Conservation (phyloP, 2,329 filamentous ascomycete species). For the Ophiostoma tasmaniense region DNA sequence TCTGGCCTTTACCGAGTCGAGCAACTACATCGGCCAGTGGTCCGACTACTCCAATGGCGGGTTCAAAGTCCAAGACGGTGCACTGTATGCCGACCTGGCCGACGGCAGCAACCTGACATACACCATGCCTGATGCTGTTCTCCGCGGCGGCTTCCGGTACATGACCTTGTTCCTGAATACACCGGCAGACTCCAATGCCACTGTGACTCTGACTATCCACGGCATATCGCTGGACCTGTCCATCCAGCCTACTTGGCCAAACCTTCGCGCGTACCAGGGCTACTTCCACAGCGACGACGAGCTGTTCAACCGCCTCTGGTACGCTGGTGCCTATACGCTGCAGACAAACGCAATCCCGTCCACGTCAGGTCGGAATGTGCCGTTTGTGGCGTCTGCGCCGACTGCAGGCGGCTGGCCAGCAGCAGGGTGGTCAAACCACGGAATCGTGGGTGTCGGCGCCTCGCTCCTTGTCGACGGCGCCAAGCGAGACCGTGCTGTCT, state of each 20-base stretch:
- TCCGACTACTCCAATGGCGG: conserved; percentile 42
- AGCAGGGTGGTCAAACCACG: conserved; percentile 32
- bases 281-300: conserved; percentile 44
- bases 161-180: conserved; percentile 35
- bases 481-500: conserved; percentile 18
- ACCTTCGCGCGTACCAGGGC: conserved; percentile 44
- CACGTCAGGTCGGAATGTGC: conserved; percentile 26
- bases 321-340: conserved; percentile 40
- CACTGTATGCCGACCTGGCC: conserved; percentile 32
- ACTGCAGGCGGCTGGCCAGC: neutral
- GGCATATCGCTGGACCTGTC: conserved; percentile 28
- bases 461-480: conserved; percentile 24
- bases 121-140: conserved; percentile 34
- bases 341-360: conserved; percentile 31
- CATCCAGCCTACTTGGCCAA: conserved; percentile 37
- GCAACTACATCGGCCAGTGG: conserved; percentile 38
- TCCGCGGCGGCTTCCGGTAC: conserved; percentile 46
- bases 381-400: conserved; percentile 23
- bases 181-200: neutral
- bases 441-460: conserved; percentile 26
- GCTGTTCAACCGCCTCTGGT: conserved; percentile 46
- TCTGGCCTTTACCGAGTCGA: conserved; percentile 40
- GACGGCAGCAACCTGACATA: conserved; percentile 25
- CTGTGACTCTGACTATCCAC: conserved; percentile 26
- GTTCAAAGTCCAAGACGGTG: conserved; percentile 37